A percentile compares a stretch with the other conserved stretches of the same genome.
These are phyloP conservation scores for Yamadazyma dushanensis DNA, from an alignment of 1,139 yeast genomes.

Conservation along the genomic window DNA sequence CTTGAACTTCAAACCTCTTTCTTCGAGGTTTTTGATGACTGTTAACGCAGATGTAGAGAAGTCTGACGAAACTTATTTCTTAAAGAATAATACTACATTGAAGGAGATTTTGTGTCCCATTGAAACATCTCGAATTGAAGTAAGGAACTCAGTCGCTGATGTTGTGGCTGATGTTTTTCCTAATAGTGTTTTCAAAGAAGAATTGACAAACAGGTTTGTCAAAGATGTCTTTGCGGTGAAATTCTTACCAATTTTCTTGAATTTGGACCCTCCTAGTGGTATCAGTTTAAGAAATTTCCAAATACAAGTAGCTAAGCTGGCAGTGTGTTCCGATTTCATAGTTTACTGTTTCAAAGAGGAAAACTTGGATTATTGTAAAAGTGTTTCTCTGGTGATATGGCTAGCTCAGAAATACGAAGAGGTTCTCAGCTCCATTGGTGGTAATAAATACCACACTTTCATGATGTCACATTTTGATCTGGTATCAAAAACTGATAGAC, in stretches of 20 bases:
- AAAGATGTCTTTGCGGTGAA: conserved; percentile 47
- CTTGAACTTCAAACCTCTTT: conserved; percentile 13
- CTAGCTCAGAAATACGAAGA: conserved; percentile 50
- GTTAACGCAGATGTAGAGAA: conserved; percentile 28
- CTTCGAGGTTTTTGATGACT: conserved; percentile 48
- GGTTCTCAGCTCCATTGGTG: conserved; percentile 1
- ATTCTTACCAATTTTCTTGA: conserved; percentile 52
- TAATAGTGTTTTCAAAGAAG: conserved; percentile 8
- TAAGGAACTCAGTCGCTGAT: conserved; percentile 22
- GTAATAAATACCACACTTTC: conserved; percentile 18
- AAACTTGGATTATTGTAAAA: conserved; percentile 21
- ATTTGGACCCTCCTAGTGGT: conserved; percentile 66
- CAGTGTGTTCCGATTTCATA: conserved; percentile 66
- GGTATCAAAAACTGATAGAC: background rate
- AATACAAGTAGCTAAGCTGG: conserved; percentile 71
- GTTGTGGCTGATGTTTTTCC: conserved; percentile 22
- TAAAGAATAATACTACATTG: conserved; percentile 65
- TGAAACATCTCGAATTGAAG: conserved; percentile 38
- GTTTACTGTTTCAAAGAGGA: conserved; percentile 53
- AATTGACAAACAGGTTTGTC: conserved; percentile 23
- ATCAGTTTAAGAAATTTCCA: conserved; percentile 74
- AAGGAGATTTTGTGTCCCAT: conserved; percentile 57
- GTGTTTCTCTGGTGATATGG: conserved; percentile 52
- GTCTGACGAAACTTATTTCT: conserved; percentile 17
- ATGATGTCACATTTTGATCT: conserved; percentile 12